Base-by-base conservation (phyloP, 768 basidiomycete species). In the Tulasnella sp. region DNA sequence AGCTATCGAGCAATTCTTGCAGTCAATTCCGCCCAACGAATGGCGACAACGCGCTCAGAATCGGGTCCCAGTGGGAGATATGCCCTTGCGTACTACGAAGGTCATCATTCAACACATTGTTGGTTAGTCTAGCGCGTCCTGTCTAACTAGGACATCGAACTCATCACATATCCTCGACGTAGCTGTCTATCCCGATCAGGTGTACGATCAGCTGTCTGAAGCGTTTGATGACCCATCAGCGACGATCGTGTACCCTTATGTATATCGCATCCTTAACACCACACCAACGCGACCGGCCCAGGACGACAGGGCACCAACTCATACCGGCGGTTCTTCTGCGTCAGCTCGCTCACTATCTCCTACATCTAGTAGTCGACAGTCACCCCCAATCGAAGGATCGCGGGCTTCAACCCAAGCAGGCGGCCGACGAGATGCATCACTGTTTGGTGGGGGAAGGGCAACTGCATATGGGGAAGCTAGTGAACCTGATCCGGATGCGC, bases 81-180 rank as follows among this genome's bases (percentile, higher is more conserved):
- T 98, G 94, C 96, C 96, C 1, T 72, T 99, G 60, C 78, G 96
- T 63, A 98, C 96, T 2, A 89, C 98, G 71, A 99, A 99, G 76
- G 94, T 96, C 43, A 90, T 99, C 66, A 88, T 99, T 34, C 96
- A 98, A 72, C 92, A 95, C 70, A 81, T 97, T 58, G 90, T 97
- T 66, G 88, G 93, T 94, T 65, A 75, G 93, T 81, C 17, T 17
- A 50, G 15, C 15, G 27, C 11, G 27, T 17, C 13, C 15, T 9
- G 19, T 8, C 19, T 10, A n/a, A 5, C 7, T 58, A 17, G 48
- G 48, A 19, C 17, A 10, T 17, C 9, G 13, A 21, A 50, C 43
- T 29, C 32, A 30, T 10, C 19, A n/a, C 3, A 51, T 45, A 2
- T 47, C 15, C 34, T 5, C 15, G 34, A n/a, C 49, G 17, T 55